phyloP scores from a whole-genome alignment of 345 rosid genomes.

The Moricandia moricandioides region DNA sequence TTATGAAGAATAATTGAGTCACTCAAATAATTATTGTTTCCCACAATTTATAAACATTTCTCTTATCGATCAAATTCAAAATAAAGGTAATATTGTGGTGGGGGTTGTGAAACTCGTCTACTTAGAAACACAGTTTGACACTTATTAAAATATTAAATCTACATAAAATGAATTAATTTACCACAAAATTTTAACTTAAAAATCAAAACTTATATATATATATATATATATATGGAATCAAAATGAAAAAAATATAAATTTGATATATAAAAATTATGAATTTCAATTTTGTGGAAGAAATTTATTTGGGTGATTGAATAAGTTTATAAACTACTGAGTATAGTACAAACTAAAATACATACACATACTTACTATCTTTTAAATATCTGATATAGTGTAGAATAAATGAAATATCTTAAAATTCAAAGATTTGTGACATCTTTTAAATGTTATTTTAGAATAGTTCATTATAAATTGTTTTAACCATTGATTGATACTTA shows the following conservation, averaged over 20 bases:
- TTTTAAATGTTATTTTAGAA: too few relatives aligned
- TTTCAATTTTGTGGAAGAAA: not conserved
- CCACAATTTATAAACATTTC: not conserved
- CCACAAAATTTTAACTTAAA: not conserved
- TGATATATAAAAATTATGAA: not conserved
- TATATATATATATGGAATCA: too few relatives aligned
- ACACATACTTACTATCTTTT: not conserved
- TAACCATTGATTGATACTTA: too few relatives aligned
- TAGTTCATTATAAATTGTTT: too few relatives aligned
- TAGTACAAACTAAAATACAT: not conserved
- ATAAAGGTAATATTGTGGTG: not conserved
- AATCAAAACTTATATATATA: too few relatives aligned
- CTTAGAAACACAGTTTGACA: not conserved
- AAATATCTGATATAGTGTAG: too few relatives aligned
- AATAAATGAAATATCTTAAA: too few relatives aligned
- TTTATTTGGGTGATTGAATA: not conserved
- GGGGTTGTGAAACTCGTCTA: not conserved
- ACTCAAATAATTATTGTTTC: slow-evolving; percentile 17
- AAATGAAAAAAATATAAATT: not conserved
- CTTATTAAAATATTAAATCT: not conserved
- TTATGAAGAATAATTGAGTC: slow-evolving; percentile 25
- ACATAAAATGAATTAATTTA: not conserved
- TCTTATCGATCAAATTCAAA: not conserved
- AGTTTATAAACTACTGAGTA: not conserved
- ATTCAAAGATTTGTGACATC: too few relatives aligned